Evolutionary conservation across 2,329 filamentous ascomycete species (phyloP).

Genomic region (Stromatinia cepivora): DNA sequence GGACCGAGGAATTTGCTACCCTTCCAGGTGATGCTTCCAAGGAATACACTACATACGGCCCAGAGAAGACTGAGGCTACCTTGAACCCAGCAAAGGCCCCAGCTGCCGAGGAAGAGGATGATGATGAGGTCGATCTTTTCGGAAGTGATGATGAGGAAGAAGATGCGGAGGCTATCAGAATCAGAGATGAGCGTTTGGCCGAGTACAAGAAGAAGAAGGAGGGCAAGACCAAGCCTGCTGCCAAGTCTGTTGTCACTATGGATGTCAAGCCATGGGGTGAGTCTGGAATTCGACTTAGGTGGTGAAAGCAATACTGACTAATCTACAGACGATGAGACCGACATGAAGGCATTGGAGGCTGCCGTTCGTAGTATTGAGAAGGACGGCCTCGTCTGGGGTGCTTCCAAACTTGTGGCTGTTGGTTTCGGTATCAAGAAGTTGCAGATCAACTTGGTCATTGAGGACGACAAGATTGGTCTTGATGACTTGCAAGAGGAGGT

Average conservation of each 20-base stretch:
- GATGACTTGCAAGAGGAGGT: conserved; percentile 87
- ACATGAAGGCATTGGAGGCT: conserved; percentile 79
- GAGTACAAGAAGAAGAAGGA: conserved; percentile 98
- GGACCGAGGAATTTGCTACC: conserved; percentile 87
- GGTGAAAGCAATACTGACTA: conserved; percentile 29
- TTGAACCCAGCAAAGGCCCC: conserved; percentile 85
- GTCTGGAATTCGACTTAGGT: not conserved
- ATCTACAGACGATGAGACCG: conserved; percentile 79
- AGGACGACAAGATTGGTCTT: conserved; percentile 93
- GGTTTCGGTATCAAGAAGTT: conserved; percentile 99
- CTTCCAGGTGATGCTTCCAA: conserved; percentile 90
- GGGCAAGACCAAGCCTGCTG: conserved; percentile 83
- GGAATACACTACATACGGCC: conserved; percentile 87
- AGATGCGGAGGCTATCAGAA: conserved; percentile 78
- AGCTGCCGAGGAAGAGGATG: conserved; percentile 70
- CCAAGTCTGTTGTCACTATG: conserved; percentile 94
- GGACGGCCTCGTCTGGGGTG: conserved; percentile 96
- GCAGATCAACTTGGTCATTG: conserved; percentile 95
- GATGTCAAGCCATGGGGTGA: conserved; percentile 99
- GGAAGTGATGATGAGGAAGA: conserved; percentile 92
- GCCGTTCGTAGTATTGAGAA: conserved; percentile 80
- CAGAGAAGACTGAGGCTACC: conserved; percentile 73
- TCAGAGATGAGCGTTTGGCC: conserved; percentile 86
- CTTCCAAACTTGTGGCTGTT: conserved; percentile 82
- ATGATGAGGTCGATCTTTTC: conserved; percentile 91